Percentiles rank a stretch among this genome's conserved stretches.
phyloP scores from a whole-genome alignment of 495 filamentous ascomycete species.

The Peziza echinospora region DNA sequence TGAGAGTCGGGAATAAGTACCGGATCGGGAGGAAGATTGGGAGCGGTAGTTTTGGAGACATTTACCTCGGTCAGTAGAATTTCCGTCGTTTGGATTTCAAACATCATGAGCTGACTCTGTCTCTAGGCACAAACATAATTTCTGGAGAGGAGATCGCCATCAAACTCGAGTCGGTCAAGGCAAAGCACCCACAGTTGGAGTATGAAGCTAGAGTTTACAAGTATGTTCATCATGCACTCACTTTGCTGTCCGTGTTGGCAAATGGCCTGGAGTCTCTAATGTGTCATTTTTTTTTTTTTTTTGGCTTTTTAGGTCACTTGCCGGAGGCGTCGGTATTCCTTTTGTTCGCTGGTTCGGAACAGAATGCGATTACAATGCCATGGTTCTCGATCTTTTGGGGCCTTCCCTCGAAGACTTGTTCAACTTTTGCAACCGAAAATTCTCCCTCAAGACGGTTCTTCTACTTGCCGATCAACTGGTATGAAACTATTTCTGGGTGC shows the following conservation, averaged over 20 bases:
- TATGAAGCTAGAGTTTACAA: slow-evolving; percentile 99
- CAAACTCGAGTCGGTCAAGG: slow-evolving; percentile 98
- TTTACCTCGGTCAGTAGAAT: slow-evolving; percentile 59
- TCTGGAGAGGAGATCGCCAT: slow-evolving; percentile 99
- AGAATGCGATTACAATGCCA: slow-evolving; percentile 99
- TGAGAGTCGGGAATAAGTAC: slow-evolving; percentile 99
- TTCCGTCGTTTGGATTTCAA: not conserved
- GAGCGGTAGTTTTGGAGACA: slow-evolving; percentile 95
- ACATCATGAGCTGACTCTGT: too few species aligned
- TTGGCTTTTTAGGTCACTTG: slow-evolving; percentile 31
- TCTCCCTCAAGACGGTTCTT: slow-evolving; percentile 97
- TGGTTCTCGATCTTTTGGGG: slow-evolving; percentile 96
- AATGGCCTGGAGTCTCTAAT: not conserved
- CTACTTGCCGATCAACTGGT: slow-evolving; percentile 86
- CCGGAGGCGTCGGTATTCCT: slow-evolving; percentile 93
- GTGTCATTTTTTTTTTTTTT: too few species aligned
- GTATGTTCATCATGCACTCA: slow-evolving; percentile 3
- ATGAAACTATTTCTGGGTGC: not conserved
- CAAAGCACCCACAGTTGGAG: slow-evolving; percentile 97
- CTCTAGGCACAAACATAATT: slow-evolving; percentile 89
- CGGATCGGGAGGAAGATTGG: slow-evolving; percentile 99
- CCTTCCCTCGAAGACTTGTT: slow-evolving; percentile 98
- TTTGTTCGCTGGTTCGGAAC: slow-evolving; percentile 99
- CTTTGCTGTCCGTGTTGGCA: not conserved
- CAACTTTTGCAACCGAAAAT: slow-evolving; percentile 99